Evolutionary conservation across 352 stramenopile species (phyloP).

Genomic region (Pythium aristosporum): DNA sequence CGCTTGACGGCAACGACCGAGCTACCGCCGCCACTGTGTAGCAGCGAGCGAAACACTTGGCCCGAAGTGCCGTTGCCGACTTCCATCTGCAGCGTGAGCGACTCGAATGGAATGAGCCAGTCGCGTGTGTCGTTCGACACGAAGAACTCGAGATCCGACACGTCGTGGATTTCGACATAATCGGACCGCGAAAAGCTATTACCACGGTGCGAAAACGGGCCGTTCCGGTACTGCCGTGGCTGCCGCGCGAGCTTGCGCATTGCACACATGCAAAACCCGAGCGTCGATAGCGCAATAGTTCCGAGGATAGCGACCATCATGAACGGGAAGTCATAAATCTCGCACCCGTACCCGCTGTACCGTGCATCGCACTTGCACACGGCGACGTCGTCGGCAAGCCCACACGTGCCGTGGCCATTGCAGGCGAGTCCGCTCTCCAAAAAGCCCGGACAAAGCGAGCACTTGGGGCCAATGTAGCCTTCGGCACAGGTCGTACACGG

Average conservation of each 20-base stretch:
- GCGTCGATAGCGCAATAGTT: conserved; percentile 74
- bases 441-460: conserved; percentile 70
- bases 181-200: conserved; percentile 79
- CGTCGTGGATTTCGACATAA: conserved; percentile 85
- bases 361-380: conserved; percentile 73
- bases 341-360: conserved; percentile 69
- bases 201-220: conserved; percentile 40
- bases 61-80: conserved; percentile 88
- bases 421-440: conserved; percentile 69
- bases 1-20: conserved; percentile 88
- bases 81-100: conserved; percentile 81
- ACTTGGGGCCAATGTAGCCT: conserved; percentile 74
- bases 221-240: conserved; percentile 48
- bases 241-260: conserved; percentile 79
- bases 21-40: conserved; percentile 79
- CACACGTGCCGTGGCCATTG: conserved; percentile 67
- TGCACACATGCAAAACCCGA: conserved; percentile 86
- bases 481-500: conserved; percentile 73
- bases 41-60: conserved; percentile 86
- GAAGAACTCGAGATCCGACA: conserved; percentile 86
- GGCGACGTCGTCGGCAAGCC: conserved; percentile 49
- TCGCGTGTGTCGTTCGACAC: conserved; percentile 85
- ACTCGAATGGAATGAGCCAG: conserved; percentile 90
- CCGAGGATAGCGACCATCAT: conserved; percentile 79
- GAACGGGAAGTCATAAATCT: conserved; percentile 86